Evolutionary conservation across 2,329 filamentous ascomycete species (phyloP).

Genomic region (Claviceps sp.): DNA sequence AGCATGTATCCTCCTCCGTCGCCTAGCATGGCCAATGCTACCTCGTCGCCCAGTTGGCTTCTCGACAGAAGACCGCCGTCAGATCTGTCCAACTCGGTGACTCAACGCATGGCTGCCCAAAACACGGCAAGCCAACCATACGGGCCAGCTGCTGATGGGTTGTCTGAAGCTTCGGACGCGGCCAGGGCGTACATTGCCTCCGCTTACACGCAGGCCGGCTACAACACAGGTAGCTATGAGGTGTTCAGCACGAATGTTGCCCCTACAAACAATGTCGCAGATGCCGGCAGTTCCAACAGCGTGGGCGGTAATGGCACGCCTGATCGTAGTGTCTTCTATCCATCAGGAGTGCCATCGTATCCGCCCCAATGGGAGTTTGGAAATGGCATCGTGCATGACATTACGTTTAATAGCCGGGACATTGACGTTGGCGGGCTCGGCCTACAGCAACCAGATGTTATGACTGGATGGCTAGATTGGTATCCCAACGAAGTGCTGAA

Average conservation of each 20-base stretch:
- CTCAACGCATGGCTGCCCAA: too few relatives aligned
- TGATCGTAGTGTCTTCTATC: constrained; percentile 13
- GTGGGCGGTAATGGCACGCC: neutral
- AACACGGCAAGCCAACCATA: constrained; percentile 9
- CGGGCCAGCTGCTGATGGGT: constrained; percentile 14
- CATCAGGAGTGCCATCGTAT: constrained; percentile 15
- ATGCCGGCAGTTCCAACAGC: constrained; percentile 9
- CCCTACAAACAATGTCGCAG: constrained; percentile 27
- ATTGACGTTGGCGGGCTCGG: constrained; percentile 59
- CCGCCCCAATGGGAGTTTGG: constrained; percentile 18
- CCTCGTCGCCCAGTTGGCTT: constrained; percentile 26
- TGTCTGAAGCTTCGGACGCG: constrained; percentile 14
- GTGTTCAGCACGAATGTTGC: constrained; percentile 23
- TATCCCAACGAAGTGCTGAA: constrained; percentile 52
- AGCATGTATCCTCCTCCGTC: constrained; percentile 37
- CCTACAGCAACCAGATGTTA: constrained; percentile 44
- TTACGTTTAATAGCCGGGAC: constrained; percentile 66
- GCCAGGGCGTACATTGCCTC: constrained; percentile 20
- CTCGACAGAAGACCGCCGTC: constrained; percentile 14
- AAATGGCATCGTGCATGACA: constrained; percentile 30
- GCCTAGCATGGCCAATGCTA: constrained; percentile 32
- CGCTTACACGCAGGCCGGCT: constrained; percentile 28
- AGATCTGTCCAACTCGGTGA: constrained; percentile 7
- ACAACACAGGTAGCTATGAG: constrained; percentile 29
- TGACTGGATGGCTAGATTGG: constrained; percentile 61